Conservation (phyloP, 106 monocot genomes). For the Vanilla planifolia region DNA sequence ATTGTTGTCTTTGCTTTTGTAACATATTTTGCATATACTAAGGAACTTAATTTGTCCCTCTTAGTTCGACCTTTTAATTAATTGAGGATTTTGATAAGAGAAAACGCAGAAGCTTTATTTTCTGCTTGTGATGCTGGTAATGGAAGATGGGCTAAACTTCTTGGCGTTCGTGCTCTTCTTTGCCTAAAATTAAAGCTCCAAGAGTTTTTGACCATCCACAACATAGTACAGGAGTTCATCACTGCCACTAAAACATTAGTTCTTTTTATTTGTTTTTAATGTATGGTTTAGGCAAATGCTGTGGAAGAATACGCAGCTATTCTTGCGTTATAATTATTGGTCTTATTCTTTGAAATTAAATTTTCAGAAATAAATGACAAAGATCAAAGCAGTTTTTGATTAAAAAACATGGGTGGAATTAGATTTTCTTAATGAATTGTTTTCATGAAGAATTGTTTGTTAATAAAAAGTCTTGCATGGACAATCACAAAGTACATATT, state of each 20-base stretch:
- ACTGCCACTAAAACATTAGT: conserved; percentile 82
- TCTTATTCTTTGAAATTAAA: neutral
- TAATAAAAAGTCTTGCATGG: conserved; percentile 21
- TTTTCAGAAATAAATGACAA: conserved; percentile 58
- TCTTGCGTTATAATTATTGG: neutral
- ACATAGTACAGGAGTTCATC: conserved; percentile 86
- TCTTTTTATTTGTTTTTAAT: neutral
- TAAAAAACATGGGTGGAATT: conserved; percentile 94
- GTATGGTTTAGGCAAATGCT: neutral
- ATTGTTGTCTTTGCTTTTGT: too few relatives aligned
- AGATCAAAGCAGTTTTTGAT: conserved; percentile 96
- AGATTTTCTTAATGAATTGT: conserved; percentile 90
- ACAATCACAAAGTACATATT: conserved; percentile 6
- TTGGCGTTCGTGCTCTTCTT: conserved; percentile 92
- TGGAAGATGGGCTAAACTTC: conserved; percentile 98
- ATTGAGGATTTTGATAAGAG: conserved; percentile 19
- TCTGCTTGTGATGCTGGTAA: conserved; percentile 97
- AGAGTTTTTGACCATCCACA: conserved; percentile 85
- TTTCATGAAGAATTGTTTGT: conserved; percentile 27
- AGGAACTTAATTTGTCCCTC: too few relatives aligned
- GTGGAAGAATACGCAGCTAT: neutral
- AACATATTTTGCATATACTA: too few relatives aligned
- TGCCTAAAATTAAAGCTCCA: conserved; percentile 82
- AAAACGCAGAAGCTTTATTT: conserved; percentile 97
- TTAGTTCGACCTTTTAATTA: too few relatives aligned